Percentiles rank a stretch among this genome's conserved stretches.
Evolutionary conservation across 805 yeast genomes (phyloP).

Genomic region (Yarrowia yakushimensis): DNA sequence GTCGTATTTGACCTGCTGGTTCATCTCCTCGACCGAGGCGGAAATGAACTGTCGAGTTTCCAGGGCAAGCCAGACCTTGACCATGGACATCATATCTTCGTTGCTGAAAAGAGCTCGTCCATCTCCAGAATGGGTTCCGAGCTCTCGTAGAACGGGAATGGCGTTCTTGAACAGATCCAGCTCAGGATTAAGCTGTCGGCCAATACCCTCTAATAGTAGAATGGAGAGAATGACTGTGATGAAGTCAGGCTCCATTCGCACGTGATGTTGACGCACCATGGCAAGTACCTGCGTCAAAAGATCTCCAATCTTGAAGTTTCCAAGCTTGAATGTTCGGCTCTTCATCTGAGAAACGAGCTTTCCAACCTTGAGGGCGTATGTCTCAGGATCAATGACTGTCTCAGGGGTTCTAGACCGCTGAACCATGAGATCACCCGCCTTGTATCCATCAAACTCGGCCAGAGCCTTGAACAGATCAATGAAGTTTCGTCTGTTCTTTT

Average conservation of each 20-base stretch:
- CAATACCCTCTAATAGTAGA: constrained; percentile 86
- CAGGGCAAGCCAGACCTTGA: constrained; percentile 84
- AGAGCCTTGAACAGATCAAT: constrained; percentile 84
- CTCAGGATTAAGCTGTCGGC: constrained; percentile 89
- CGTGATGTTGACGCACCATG: constrained; percentile 94
- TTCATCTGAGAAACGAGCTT: constrained; percentile 76
- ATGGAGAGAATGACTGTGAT: constrained; percentile 94
- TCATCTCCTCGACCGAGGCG: constrained; percentile 72
- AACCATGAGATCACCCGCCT: constrained; percentile 93
- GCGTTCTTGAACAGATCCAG: constrained; percentile 93
- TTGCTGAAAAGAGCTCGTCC: constrained; percentile 37
- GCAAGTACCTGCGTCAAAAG: constrained; percentile 77
- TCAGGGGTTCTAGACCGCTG: constrained; percentile 94
- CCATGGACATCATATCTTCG: constrained; percentile 65
- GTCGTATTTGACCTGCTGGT: constrained; percentile 57
- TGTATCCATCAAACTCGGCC: constrained; percentile 88
- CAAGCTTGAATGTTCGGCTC: constrained; percentile 84
- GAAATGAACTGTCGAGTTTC: constrained; percentile 84
- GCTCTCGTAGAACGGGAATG: constrained; percentile 76
- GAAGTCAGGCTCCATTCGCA: constrained; percentile 96
- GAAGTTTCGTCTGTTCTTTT: constrained; percentile 73
- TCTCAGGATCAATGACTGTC: constrained; percentile 76
- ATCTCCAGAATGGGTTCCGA: constrained; percentile 65
- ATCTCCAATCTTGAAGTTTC: constrained; percentile 89
- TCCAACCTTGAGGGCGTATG: constrained; percentile 85